Percentiles rank a stretch among this genome's conserved stretches.
These are phyloP conservation scores for Hyaloscypha variabilis DNA, from an alignment of 495 filamentous ascomycete genomes.

Conservation along the genomic window DNA sequence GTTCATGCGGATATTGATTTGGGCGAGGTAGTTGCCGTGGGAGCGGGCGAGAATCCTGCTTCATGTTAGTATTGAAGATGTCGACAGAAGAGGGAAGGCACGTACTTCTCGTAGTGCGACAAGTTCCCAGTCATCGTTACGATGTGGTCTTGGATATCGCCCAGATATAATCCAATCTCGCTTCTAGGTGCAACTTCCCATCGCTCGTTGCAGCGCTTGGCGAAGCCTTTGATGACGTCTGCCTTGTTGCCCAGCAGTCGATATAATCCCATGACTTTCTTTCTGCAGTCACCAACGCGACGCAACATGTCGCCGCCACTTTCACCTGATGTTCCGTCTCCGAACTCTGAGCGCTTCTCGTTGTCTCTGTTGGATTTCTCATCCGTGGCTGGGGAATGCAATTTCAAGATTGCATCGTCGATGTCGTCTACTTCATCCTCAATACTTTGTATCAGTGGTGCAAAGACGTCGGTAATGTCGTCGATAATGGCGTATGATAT, in stretches of 20 bases:
- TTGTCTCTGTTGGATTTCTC: slow-evolving; percentile 39
- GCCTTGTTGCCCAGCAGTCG: slow-evolving; percentile 94
- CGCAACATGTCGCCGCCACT: slow-evolving; percentile 82
- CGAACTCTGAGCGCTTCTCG: slow-evolving; percentile 48
- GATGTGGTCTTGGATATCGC: slow-evolving; percentile 98
- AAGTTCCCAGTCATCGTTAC: slow-evolving; percentile 97
- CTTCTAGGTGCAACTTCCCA: slow-evolving; percentile 95
- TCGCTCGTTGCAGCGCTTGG: slow-evolving; percentile 97
- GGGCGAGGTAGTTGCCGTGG: slow-evolving; percentile 93
- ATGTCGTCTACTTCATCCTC: slow-evolving; percentile 90
- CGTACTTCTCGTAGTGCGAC: slow-evolving; percentile 92
- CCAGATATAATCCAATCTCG: slow-evolving; percentile 93
- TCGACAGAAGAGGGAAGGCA: slow-evolving; percentile 25
- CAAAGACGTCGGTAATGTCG: slow-evolving; percentile 96
- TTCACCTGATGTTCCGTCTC: slow-evolving; percentile 49
- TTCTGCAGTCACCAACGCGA: slow-evolving; percentile 88
- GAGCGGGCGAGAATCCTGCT: slow-evolving; percentile 84
- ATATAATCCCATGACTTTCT: slow-evolving; percentile 95
- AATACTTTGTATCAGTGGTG: slow-evolving; percentile 85
- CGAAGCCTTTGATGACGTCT: slow-evolving; percentile 98
- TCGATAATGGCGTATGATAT: slow-evolving; percentile 98
- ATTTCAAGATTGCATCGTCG: slow-evolving; percentile 75
- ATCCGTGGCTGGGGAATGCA: slow-evolving; percentile 61
- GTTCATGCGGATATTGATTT: slow-evolving; percentile 94
- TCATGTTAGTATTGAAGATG: slow-evolving; percentile 1